These are phyloP conservation scores for Solanum chmielewskii DNA, from an alignment of 257 asterid species.

Conservation along the genomic window DNA sequence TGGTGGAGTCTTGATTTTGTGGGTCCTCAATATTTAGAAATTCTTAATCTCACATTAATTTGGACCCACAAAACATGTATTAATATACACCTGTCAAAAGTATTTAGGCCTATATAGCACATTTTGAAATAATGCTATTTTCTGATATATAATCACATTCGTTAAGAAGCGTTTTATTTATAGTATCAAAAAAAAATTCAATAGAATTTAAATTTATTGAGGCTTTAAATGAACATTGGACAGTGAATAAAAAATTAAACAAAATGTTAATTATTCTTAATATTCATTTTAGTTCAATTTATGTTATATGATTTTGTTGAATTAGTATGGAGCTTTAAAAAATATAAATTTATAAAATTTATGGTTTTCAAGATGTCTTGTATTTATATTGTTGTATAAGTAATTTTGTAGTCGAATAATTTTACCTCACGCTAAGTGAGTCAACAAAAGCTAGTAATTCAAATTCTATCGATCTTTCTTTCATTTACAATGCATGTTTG, in stretches of 20 bases:
- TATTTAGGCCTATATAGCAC: not conserved
- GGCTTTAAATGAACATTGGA: not conserved
- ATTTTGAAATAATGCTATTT: not conserved
- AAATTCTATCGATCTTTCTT: not conserved
- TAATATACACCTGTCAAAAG: not conserved
- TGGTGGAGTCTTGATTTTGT: not conserved
- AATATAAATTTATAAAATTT: not conserved
- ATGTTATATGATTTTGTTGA: not conserved
- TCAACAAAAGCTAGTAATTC: not conserved
- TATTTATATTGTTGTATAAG: not conserved
- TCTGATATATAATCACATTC: not conserved
- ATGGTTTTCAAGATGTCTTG: not conserved
- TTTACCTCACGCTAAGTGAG: not conserved
- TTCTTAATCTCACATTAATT: not conserved
- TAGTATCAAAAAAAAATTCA: rapidly evolving
- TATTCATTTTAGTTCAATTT: not conserved
- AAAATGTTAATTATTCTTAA: not conserved
- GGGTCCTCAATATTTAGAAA: not conserved
- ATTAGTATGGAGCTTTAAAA: not conserved
- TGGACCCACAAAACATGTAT: not conserved
- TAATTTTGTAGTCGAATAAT: not conserved
- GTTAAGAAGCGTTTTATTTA: not conserved
- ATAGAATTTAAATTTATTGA: not conserved
- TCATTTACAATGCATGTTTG: not conserved
- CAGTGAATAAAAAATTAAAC: not conserved